Percentiles rank a stretch among this genome's conserved stretches.
Evolutionary conservation across 2,329 filamentous ascomycete species (phyloP).

Genomic region (Ceratocystis albifundus): DNA sequence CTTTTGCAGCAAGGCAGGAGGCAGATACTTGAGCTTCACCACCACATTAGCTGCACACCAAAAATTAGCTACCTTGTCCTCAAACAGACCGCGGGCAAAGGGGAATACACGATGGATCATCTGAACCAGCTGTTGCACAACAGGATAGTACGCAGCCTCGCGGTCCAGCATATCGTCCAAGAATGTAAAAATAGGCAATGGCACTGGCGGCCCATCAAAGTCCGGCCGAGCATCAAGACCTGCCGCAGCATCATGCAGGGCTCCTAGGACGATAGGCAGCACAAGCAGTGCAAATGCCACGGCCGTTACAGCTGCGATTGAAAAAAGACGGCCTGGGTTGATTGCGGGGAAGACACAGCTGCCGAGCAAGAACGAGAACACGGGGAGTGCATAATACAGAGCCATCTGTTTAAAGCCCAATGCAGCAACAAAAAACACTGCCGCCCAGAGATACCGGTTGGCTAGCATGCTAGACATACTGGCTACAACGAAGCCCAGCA

Average conservation of each 20-base stretch:
- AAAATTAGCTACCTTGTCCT: constrained; percentile 97
- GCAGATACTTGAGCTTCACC: constrained; percentile 71
- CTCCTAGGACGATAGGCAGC: constrained; percentile 61
- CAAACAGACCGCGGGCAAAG: constrained; percentile 88
- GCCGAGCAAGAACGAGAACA: constrained; percentile 85
- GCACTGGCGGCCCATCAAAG: constrained; percentile 19
- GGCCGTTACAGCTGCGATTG: constrained; percentile 62
- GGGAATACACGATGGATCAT: constrained; percentile 88
- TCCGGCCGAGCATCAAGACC: constrained; percentile 35
- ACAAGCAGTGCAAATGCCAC: constrained; percentile 64
- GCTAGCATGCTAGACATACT: constrained; percentile 82
- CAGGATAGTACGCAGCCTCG: constrained; percentile 58
- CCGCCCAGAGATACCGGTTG: constrained; percentile 74
- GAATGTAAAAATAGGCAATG: constrained; percentile 49
- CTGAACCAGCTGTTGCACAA: constrained; percentile 69
- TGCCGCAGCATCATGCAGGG: constrained; percentile 54
- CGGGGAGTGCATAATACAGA: constrained; percentile 84
- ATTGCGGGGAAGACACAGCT: constrained; percentile 68
- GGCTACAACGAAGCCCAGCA: constrained; percentile 82
- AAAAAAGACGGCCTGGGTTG: constrained; percentile 55
- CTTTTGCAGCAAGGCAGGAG: constrained; percentile 59
- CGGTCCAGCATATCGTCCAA: constrained; percentile 50
- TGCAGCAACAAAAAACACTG: constrained; percentile 83
- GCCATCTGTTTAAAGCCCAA: constrained; percentile 99
- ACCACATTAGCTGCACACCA: constrained; percentile 90